Evolutionary conservation across 78 protist species (phyloP).

Genomic region (Dictyostelium capitatum): DNA sequence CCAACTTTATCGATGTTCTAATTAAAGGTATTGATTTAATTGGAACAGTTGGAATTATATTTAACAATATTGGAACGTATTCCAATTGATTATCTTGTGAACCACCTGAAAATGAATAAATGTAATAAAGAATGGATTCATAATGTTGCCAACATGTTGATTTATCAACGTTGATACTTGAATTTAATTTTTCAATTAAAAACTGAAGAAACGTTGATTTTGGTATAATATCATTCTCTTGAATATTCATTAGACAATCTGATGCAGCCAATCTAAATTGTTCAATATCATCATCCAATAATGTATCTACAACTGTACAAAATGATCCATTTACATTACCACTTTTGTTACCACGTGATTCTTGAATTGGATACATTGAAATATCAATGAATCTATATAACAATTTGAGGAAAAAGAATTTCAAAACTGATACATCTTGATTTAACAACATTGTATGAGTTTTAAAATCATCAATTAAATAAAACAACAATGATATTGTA

Average conservation of each 20-base stretch:
- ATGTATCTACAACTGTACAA: not conserved
- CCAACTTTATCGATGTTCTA: slow-evolving; percentile 25
- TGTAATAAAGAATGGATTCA: slow-evolving; percentile 42
- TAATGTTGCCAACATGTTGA: slow-evolving; percentile 19
- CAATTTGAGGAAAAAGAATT: slow-evolving; percentile 13
- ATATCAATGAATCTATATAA: slow-evolving; percentile 12
- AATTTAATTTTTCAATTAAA: slow-evolving; percentile 16
- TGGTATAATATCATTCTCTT: not conserved
- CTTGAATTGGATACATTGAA: slow-evolving; percentile 8
- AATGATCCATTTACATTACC: not conserved
- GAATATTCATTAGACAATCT: not conserved
- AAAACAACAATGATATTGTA: slow-evolving; percentile 15
- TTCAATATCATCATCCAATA: slow-evolving; percentile 17
- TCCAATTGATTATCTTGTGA: not conserved
- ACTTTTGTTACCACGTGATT: too few species aligned
- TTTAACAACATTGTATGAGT: slow-evolving; percentile 9
- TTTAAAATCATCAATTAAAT: slow-evolving; percentile 48
- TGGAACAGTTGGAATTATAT: slow-evolving; percentile 46
- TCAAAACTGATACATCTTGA: not conserved
- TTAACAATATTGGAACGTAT: slow-evolving; percentile 32
- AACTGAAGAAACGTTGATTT: not conserved
- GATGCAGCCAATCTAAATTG: not conserved
- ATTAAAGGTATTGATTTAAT: slow-evolving; percentile 16
- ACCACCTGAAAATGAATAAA: slow-evolving; percentile 18
- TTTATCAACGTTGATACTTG: not conserved